Conservation (phyloP, 257 asterid genomes). For the Solanum rostratum region DNA sequence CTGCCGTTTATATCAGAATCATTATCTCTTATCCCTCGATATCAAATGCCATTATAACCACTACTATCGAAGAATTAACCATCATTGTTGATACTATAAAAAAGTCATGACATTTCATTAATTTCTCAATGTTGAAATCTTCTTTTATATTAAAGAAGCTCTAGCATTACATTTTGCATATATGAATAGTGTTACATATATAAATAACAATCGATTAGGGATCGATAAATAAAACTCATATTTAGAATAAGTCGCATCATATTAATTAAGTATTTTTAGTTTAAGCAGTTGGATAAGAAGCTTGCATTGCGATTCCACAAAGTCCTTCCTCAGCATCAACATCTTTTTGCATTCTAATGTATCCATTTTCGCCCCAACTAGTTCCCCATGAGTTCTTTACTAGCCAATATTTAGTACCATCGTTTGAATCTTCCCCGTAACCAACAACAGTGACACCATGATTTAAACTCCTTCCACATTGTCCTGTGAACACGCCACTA, state of each 20-base stretch:
- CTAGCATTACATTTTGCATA: no score
- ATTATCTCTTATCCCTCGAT: no score
- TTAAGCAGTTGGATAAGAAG: not conserved
- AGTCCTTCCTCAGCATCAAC: not conserved
- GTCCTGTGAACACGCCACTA: slow-evolving; percentile 21
- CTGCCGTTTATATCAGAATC: no score
- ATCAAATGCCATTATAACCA: no score
- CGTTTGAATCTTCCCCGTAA: slow-evolving; percentile 2
- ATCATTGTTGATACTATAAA: no score
- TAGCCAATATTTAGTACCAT: slow-evolving; percentile 25
- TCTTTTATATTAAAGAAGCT: not conserved
- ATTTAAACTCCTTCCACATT: slow-evolving; percentile 24
- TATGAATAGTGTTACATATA: not conserved
- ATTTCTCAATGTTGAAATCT: not conserved
- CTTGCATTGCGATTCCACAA: not conserved
- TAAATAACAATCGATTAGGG: not conserved
- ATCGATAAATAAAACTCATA: no score
- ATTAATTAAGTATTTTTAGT: not conserved
- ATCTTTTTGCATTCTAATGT: slow-evolving; percentile 16
- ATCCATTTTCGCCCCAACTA: not conserved
- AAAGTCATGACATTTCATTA: not conserved
- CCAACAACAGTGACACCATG: slow-evolving; percentile 37
- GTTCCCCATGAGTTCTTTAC: slow-evolving; percentile 21
- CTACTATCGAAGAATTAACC: no score
- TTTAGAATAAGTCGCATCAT: not conserved